Percentiles rank a stretch among this genome's conserved stretches.
Evolutionary conservation across 495 filamentous ascomycete genomes (phyloP).

Genomic region (Penicillium turbatum): DNA sequence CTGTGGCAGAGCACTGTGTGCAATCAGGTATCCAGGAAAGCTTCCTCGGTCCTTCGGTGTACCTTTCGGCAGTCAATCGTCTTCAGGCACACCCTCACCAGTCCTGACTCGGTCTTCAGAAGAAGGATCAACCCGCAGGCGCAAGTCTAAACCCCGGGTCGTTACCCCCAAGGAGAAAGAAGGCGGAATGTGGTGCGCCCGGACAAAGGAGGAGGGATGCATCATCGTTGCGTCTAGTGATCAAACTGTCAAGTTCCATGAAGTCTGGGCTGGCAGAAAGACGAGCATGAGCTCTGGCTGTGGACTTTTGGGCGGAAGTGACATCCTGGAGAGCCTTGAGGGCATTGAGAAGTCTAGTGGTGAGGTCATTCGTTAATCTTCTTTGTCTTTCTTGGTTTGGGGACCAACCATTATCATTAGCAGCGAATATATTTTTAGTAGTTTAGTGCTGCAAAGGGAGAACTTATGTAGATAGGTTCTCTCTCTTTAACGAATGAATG

Average conservation of each 20-base stretch:
- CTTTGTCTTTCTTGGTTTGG: slow-evolving; percentile 3
- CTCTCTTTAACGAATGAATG: neutral
- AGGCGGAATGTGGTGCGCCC: slow-evolving; percentile 49
- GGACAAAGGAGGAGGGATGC: slow-evolving; percentile 78
- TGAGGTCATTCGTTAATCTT: slow-evolving; percentile 38
- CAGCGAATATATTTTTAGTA: slow-evolving; percentile 2
- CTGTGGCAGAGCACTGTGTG: slow-evolving; percentile 45
- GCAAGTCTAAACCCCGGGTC: slow-evolving; percentile 3
- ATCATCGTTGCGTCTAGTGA: slow-evolving; percentile 93
- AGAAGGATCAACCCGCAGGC: neutral
- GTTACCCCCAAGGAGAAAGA: slow-evolving; percentile 42
- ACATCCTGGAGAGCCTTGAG: slow-evolving; percentile 80
- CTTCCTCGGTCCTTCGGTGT: slow-evolving; percentile 19
- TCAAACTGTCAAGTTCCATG: slow-evolving; percentile 92
- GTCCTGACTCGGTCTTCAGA: neutral
- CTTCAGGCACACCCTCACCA: neutral
- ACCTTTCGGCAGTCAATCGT: slow-evolving; percentile 7
- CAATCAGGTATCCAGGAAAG: slow-evolving; percentile 45
- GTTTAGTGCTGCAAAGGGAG: neutral
- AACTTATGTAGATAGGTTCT: neutral
- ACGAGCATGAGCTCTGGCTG: slow-evolving; percentile 52
- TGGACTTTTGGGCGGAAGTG: slow-evolving; percentile 78
- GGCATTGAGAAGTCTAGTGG: slow-evolving; percentile 74
- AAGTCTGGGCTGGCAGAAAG: slow-evolving; percentile 73
- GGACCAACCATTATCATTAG: slow-evolving; percentile 4